These are phyloP conservation scores for Eryngium alpinum DNA, from an alignment of 140 eudicot species.

Conservation along the genomic window DNA sequence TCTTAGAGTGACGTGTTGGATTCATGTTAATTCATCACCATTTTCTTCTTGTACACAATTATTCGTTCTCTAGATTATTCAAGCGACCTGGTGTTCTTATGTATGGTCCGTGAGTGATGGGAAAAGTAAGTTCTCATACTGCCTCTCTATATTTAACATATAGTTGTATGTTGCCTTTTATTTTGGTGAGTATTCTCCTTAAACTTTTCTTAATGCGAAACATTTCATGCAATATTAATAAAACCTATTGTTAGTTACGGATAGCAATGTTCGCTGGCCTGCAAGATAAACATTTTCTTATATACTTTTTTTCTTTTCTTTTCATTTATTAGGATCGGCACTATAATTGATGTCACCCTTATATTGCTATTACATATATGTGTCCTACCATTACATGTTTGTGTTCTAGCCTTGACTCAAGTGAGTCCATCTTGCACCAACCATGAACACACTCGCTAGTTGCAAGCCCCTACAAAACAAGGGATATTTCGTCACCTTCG, in stretches of 20 bases:
- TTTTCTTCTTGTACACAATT: constrained; percentile 91
- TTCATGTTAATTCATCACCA: constrained; percentile 26
- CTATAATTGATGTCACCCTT: no score
- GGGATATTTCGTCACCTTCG: no score
- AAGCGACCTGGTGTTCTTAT: constrained; percentile 97
- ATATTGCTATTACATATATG: no score
- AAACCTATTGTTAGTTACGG: constrained; percentile 99
- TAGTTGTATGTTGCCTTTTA: neutral
- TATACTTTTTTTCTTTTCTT: no score
- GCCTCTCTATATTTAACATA: constrained; percentile 7
- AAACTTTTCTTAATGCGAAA: neutral
- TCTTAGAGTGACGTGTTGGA: constrained; percentile 9
- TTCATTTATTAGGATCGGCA: no score
- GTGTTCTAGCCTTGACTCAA: no score
- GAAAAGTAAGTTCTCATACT: constrained; percentile 56
- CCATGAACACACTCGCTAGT: no score
- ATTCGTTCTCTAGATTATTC: constrained; percentile 86
- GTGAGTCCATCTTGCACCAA: no score
- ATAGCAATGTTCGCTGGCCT: no score
- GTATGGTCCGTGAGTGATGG: constrained; percentile 98
- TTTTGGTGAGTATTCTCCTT: neutral
- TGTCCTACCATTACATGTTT: no score
- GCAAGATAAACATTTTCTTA: no score
- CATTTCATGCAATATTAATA: constrained; percentile 74
- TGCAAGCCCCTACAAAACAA: no score